Base-by-base conservation (phyloP, 2,329 filamentous ascomycete species). In the Aureobasidium sp. region DNA sequence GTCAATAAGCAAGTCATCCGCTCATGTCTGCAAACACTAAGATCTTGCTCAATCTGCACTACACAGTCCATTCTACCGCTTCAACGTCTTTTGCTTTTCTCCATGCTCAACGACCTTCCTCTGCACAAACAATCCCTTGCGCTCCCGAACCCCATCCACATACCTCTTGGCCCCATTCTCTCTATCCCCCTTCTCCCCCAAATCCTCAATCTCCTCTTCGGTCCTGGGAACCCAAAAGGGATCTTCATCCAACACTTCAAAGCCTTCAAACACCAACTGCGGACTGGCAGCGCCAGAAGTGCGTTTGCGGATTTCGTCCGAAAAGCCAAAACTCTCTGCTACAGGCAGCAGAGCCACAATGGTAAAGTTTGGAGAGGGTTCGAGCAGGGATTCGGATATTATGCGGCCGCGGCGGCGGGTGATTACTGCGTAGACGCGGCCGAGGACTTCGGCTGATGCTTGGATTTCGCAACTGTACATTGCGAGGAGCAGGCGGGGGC, bases 401-500 rank as follows among this genome's bases (percentile, higher is more conserved):
- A 99, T 95, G 40, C 87, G 88, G 29, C 94, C 94, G 37, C 92
- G 87, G 5, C 94, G 89, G 1, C 93, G 88, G 35, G 93, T 97
- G n/a, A 99, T 86, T n/a, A 97, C 93, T 67, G 90, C 90, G 79
- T 99, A 99, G 37, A 97, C 94, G 33, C 91, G 87, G 24, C 94
- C 94, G 5, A 99, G 85, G 45, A 97, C 94, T 75, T 97, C 94
- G 69, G 92, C 86, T 24, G 90, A 92, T 33, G 93, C 91, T 81
- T 97, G 94, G 70, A 99, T 97, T 73, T 97, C 94, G 73, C 93
- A 96, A 61, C 85, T 91, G 78, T 99, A 99, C 91, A 97, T 97
- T 57, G 94, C 94, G 48, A 99, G 85, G 77, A 97, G 85, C 67
- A 99, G 84, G n/a, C 94, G 86, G 0, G 94, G 90, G 42, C 88